These are phyloP conservation scores for Podaxis rugospora DNA, from an alignment of 768 basidiomycete species.

Conservation along the genomic window DNA sequence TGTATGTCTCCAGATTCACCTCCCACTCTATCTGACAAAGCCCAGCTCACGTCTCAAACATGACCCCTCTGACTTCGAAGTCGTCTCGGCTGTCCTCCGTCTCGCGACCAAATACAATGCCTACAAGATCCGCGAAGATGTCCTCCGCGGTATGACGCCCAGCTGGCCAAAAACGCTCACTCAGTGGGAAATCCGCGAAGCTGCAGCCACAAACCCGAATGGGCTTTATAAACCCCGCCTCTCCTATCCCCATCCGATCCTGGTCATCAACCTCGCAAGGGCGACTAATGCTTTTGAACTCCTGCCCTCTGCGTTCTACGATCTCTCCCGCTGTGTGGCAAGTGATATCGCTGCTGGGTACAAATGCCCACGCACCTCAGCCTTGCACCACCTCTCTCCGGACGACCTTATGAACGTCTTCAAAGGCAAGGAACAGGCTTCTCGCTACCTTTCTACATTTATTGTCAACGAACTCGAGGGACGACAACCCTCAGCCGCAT, in stretches of 20 bases:
- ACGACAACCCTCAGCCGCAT: constrained; percentile 44
- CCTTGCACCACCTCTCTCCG: constrained; percentile 39
- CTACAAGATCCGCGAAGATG: constrained; percentile 49
- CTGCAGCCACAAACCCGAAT: constrained; percentile 40
- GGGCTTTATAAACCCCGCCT: constrained; percentile 56
- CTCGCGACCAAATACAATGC: constrained; percentile 64
- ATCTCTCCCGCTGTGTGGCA: constrained; percentile 64
- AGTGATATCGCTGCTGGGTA: constrained; percentile 57
- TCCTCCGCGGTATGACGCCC: constrained; percentile 46
- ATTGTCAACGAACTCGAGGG: constrained; percentile 72
- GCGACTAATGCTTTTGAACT: constrained; percentile 51
- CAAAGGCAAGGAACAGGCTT: constrained; percentile 67
- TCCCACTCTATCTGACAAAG: not conserved
- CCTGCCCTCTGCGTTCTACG: constrained; percentile 75
- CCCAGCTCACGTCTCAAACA: constrained; percentile 42
- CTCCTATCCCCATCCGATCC: constrained; percentile 59
- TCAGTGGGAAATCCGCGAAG: constrained; percentile 67
- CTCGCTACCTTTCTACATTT: constrained; percentile 74
- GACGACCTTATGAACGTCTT: constrained; percentile 56
- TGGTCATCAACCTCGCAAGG: constrained; percentile 64
- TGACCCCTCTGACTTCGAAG: constrained; percentile 46
- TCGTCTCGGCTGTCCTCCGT: constrained; percentile 52
- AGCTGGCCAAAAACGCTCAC: constrained; percentile 61
- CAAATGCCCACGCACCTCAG: constrained; percentile 28
- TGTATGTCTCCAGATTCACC: constrained; percentile 36